Conservation (phyloP, 352 stramenopile species). For the Globisporangium camurandrum region DNA sequence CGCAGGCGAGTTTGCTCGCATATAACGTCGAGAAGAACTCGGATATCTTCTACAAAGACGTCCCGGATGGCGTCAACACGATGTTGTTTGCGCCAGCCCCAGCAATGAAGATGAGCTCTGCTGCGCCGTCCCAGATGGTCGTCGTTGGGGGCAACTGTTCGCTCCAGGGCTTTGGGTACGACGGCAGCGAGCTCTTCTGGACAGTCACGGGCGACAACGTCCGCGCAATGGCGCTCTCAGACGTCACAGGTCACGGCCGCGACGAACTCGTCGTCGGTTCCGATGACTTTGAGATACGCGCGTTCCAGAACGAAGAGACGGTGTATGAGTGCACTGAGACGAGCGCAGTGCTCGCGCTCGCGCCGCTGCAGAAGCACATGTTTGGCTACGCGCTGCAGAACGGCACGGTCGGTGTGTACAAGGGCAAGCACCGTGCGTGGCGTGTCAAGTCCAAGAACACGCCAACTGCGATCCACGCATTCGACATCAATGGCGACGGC, state of each 20-base stretch:
- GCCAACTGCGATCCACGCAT: constrained; percentile 69
- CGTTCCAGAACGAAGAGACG: constrained; percentile 86
- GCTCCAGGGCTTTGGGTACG: constrained; percentile 78
- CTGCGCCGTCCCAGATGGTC: constrained; percentile 51
- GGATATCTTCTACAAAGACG: constrained; percentile 91
- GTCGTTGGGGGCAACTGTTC: constrained; percentile 91
- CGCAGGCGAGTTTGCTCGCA: constrained; percentile 82
- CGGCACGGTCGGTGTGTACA: constrained; percentile 91
- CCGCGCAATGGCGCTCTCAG: constrained; percentile 63
- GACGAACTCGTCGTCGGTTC: constrained; percentile 84
- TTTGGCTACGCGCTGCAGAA: constrained; percentile 89
- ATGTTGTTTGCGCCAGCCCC: constrained; percentile 66
- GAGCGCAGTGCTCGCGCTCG: constrained; percentile 61
- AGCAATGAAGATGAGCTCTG: constrained; percentile 22
- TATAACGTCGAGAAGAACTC: constrained; percentile 93
- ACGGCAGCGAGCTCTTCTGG: constrained; percentile 86
- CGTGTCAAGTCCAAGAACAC: constrained; percentile 90
- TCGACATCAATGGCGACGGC: constrained; percentile 89
- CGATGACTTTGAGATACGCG: constrained; percentile 88
- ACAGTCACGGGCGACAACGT: constrained; percentile 90
- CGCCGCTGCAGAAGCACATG: constrained; percentile 55
- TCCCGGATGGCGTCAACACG: constrained; percentile 79
- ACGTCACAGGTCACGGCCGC: constrained; percentile 59
- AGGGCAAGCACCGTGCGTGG: constrained; percentile 81
- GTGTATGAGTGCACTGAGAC: constrained; percentile 87